Evolutionary conservation across 148 eudicot species (phyloP).

Genomic region (Tetragonia tetragonoides): DNA sequence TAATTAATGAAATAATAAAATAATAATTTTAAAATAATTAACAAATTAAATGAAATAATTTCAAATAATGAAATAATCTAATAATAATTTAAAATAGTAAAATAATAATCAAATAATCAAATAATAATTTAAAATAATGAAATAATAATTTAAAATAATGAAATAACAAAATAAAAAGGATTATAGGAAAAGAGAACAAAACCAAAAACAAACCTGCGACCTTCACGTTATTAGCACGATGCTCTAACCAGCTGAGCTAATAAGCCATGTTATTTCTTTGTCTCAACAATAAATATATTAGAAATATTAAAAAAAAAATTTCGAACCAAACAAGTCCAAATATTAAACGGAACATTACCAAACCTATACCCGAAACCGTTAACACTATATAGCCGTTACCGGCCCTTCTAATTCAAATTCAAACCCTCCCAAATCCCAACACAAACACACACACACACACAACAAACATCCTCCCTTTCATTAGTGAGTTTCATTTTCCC

Average conservation of each 20-base stretch:
- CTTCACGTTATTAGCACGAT: constrained; percentile 91
- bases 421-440: constrained; percentile 14
- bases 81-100: neutral
- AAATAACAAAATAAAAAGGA: neutral
- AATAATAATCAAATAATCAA: neutral
- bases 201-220: constrained; percentile 60
- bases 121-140: no score
- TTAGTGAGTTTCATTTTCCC: neutral
- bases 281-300: no score
- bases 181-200: no score
- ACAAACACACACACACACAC: neutral
- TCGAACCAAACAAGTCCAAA: no score
- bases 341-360: no score
- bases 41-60: no score
- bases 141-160: no score
- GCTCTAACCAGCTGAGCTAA: constrained; percentile 72
- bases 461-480: neutral
- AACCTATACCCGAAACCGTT: neutral
- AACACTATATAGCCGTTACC: constrained; percentile 40
- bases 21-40: neutral
- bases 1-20: neutral
- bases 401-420: constrained; percentile 42
- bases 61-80: no score
- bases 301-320: no score
- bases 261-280: constrained; percentile 23